phyloP scores from a whole-genome alignment of 352 stramenopile species.

The Thalassiosira livingstoniorum region DNA sequence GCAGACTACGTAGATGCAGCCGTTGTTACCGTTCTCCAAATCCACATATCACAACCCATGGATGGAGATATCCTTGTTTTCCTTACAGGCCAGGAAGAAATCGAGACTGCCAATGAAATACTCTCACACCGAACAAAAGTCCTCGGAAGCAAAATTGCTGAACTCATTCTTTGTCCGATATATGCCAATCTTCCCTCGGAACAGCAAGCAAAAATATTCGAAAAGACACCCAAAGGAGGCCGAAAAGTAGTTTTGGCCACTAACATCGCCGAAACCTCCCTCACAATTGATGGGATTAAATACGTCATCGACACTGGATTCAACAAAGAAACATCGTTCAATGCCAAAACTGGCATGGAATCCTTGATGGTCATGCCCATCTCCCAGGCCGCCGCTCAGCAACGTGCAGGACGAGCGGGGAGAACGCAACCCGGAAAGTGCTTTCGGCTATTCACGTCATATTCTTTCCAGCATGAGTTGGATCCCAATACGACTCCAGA shows the following conservation, averaged over 20 bases:
- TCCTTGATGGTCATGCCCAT: constrained; percentile 98
- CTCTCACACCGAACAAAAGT: constrained; percentile 91
- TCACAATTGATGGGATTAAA: constrained; percentile 99
- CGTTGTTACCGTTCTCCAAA: constrained; percentile 98
- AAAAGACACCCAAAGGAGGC: constrained; percentile 93
- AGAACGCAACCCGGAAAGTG: constrained; percentile 98
- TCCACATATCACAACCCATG: constrained; percentile 97
- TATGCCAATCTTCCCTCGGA: constrained; percentile 98
- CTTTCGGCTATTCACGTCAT: constrained; percentile 99
- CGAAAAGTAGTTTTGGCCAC: constrained; percentile 99
- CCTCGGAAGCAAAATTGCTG: constrained; percentile 95
- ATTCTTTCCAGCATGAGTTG: constrained; percentile 98
- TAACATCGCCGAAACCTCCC: constrained; percentile 99
- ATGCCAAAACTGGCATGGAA: constrained; percentile 98
- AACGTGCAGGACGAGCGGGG: constrained; percentile 89
- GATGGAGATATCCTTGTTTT: constrained; percentile 99
- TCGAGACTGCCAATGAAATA: constrained; percentile 97
- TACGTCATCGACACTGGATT: constrained; percentile 99
- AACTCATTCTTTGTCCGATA: constrained; percentile 98
- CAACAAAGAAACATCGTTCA: constrained; percentile 99
- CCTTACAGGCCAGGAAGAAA: constrained; percentile 99
- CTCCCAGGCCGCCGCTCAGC: constrained; percentile 96
- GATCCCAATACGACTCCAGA: constrained; percentile 98
- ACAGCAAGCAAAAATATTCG: constrained; percentile 99
- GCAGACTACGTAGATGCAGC: constrained; percentile 99